phyloP scores from a whole-genome alignment of 352 stramenopile species.

The Pythium volutum region DNA sequence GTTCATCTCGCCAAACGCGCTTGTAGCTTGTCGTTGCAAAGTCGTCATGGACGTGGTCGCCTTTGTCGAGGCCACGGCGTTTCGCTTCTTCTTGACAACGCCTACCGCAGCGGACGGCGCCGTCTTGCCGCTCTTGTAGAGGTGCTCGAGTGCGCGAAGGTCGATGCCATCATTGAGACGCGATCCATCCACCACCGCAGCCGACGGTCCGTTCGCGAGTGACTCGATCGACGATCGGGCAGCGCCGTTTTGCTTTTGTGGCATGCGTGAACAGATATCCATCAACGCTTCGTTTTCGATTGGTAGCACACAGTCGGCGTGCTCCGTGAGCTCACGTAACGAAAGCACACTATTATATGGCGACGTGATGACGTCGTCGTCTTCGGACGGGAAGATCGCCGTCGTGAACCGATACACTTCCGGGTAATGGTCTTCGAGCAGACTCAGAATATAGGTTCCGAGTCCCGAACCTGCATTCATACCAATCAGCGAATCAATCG shows the following conservation, averaged over 20 bases:
- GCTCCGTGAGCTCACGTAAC: constrained; percentile 75
- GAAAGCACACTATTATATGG: constrained; percentile 91
- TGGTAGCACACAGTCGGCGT: constrained; percentile 89
- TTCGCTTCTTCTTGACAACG: constrained; percentile 26
- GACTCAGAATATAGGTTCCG: constrained; percentile 84
- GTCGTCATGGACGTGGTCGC: constrained; percentile 2
- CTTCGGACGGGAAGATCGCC: constrained; percentile 78
- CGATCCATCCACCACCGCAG: constrained; percentile 31
- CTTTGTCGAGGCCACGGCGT: neutral
- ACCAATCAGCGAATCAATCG: neutral
- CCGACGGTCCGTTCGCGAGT: neutral
- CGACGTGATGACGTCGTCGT: constrained; percentile 92
- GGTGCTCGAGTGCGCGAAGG: constrained; percentile 40
- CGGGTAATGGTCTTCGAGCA: constrained; percentile 84
- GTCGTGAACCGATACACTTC: constrained; percentile 83
- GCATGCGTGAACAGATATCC: constrained; percentile 39
- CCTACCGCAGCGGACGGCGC: constrained; percentile 11
- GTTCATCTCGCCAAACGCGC: constrained; percentile 98
- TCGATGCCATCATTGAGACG: constrained; percentile 47
- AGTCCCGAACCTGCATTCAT: constrained; percentile 68
- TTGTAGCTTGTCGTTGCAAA: constrained; percentile 23
- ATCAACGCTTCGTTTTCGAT: constrained; percentile 90
- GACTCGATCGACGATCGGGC: neutral
- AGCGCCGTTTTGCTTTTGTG: neutral
- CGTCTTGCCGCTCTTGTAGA: constrained; percentile 42